Conservation (phyloP, 169 alveolate species). For the Cryptosporidium andersoni region DNA sequence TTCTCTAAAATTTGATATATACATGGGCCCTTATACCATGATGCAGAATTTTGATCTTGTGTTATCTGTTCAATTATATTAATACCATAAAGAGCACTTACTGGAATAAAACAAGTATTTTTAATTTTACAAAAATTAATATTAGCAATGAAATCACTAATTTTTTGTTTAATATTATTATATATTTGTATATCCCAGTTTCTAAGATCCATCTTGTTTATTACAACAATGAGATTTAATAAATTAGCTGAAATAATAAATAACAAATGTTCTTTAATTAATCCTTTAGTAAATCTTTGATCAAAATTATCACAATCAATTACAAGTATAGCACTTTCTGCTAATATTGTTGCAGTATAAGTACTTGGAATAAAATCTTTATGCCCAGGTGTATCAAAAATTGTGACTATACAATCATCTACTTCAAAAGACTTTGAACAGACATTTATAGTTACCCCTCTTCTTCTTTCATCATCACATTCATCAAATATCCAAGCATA, state of each 20-base stretch:
- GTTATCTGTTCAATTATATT: conserved; percentile 8
- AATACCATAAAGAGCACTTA: conserved; percentile 30
- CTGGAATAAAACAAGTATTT: conserved; percentile 12
- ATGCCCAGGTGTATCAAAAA: conserved; percentile 97
- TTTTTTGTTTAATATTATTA: conserved; percentile 1
- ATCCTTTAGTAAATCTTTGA: conserved; percentile 88
- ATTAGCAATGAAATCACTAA: conserved; percentile 13
- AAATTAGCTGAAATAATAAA: conserved; percentile 89
- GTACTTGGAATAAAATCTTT: conserved; percentile 91
- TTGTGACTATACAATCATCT: conserved; percentile 79
- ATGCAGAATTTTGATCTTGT: background rate
- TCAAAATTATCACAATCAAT: conserved; percentile 86
- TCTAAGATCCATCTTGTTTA: conserved; percentile 90
- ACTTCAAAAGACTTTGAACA: conserved; percentile 78
- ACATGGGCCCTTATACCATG: conserved; percentile 36
- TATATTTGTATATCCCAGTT: conserved; percentile 79
- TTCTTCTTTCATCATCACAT: conserved; percentile 81
- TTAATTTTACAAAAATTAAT: conserved; percentile 21
- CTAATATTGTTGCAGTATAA: conserved; percentile 84
- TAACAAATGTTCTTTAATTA: conserved; percentile 92
- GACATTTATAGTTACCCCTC: conserved; percentile 90
- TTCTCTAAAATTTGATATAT: conserved; percentile 16
- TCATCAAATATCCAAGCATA: conserved; percentile 89
- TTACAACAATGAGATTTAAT: conserved; percentile 85
- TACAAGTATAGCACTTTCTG: conserved; percentile 58